Conservation (phyloP, 805 yeast species). For the Monosporozyma aerobia region DNA sequence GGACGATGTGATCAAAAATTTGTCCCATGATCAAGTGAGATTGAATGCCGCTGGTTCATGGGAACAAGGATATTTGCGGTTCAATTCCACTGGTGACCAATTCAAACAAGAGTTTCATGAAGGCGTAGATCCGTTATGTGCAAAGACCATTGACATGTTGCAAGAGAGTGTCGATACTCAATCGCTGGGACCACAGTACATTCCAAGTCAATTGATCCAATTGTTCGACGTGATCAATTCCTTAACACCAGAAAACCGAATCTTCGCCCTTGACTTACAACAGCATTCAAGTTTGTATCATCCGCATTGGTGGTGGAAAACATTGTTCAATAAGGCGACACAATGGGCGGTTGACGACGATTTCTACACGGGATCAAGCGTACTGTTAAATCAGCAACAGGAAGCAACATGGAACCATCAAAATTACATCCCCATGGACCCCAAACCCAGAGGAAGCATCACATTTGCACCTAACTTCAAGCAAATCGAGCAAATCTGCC, state of each 20-base stretch:
- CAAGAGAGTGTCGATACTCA: slow-evolving; percentile 2
- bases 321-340: background rate
- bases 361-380: background rate
- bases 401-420: background rate
- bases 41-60: slow-evolving; percentile 8
- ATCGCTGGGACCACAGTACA: background rate
- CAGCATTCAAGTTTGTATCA: slow-evolving; percentile 7
- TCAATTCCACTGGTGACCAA: slow-evolving; percentile 4
- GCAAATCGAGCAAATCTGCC: slow-evolving; percentile 3
- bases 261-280: slow-evolving; percentile 21
- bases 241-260: slow-evolving; percentile 20
- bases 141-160: slow-evolving; percentile 9
- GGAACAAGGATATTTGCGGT: slow-evolving; percentile 23
- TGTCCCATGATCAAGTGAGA: slow-evolving; percentile 22
- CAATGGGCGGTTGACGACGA: background rate
- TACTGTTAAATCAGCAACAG: background rate
- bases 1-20: slow-evolving; percentile 21
- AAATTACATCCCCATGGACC: background rate
- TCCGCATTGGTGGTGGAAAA: slow-evolving; percentile 1
- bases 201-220: slow-evolving; percentile 22
- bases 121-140: slow-evolving; percentile 21
- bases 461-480: slow-evolving; percentile 11
- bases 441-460: background rate
- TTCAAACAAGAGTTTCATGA: background rate
- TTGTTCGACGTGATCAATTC: slow-evolving; percentile 16